phyloP scores from a whole-genome alignment of 495 filamentous ascomycete genomes.

The Neurospora sp. region DNA sequence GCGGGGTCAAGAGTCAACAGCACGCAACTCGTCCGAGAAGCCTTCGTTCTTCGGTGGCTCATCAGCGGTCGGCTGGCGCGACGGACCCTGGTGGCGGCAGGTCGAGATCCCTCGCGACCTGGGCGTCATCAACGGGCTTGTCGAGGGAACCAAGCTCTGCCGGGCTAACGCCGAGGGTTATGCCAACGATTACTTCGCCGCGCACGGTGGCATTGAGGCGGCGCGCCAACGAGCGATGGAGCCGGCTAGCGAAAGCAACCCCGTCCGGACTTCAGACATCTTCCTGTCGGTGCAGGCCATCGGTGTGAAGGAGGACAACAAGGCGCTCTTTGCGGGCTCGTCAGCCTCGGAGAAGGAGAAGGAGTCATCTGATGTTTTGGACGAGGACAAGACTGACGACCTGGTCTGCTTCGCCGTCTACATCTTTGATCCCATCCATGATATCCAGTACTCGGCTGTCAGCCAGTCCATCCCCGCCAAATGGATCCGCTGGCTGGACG shows the following conservation, averaged over 20 bases:
- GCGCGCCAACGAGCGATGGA: slow-evolving; percentile 68
- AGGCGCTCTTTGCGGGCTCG: slow-evolving; percentile 54
- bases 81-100: slow-evolving; percentile 93
- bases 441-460: slow-evolving; percentile 74
- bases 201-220: slow-evolving; percentile 66
- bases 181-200: slow-evolving; percentile 67
- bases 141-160: slow-evolving; percentile 82
- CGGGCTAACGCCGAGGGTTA: slow-evolving; percentile 82
- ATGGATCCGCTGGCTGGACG: slow-evolving; percentile 91
- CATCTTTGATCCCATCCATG: slow-evolving; percentile 85
- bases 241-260: slow-evolving; percentile 69
- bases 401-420: slow-evolving; percentile 80
- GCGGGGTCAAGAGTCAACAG: slow-evolving; percentile 73
- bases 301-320: slow-evolving; percentile 44
- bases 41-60: slow-evolving; percentile 43
- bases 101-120: slow-evolving; percentile 59
- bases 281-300: slow-evolving; percentile 92
- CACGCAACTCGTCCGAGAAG: slow-evolving; percentile 48
- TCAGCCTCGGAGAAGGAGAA: slow-evolving; percentile 39
- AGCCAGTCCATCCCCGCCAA: slow-evolving; percentile 74
- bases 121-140: slow-evolving; percentile 66
- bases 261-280: slow-evolving; percentile 83
- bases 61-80: slow-evolving; percentile 59
- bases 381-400: slow-evolving; percentile 36
- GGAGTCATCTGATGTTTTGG: slow-evolving; percentile 36